phyloP scores from a whole-genome alignment of 768 basidiomycete genomes.

The Obba rivulosa region DNA sequence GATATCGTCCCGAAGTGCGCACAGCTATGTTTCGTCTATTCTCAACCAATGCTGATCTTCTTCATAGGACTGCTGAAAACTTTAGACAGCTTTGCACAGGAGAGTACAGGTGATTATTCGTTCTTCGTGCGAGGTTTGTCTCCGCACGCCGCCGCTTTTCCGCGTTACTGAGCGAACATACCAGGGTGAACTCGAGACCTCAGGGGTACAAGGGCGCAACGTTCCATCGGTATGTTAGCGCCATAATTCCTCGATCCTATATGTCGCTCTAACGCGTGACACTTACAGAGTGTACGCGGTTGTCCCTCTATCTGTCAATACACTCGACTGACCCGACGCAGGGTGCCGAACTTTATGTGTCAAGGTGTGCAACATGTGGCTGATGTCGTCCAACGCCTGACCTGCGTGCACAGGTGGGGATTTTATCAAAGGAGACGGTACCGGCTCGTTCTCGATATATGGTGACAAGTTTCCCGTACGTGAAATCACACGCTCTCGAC shows the following conservation, averaged over 20 bases:
- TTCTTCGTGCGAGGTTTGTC: slow-evolving; percentile 11
- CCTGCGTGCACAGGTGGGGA: slow-evolving; percentile 56
- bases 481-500: slow-evolving; percentile 5
- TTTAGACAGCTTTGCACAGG: slow-evolving; percentile 97
- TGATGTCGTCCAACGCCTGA: neutral
- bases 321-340: slow-evolving; percentile 25
- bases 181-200: slow-evolving; percentile 74
- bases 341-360: slow-evolving; percentile 93
- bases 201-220: slow-evolving; percentile 90
- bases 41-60: neutral
- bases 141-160: neutral
- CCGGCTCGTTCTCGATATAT: slow-evolving; percentile 95
- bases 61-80: slow-evolving; percentile 87
- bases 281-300: slow-evolving; percentile 58
- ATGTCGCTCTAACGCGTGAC: neutral
- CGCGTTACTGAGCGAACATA: neutral
- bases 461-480: slow-evolving; percentile 88
- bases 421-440: slow-evolving; percentile 92
- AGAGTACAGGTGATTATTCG: slow-evolving; percentile 67
- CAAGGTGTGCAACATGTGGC: slow-evolving; percentile 53
- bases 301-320: neutral
- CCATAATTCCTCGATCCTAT: slow-evolving; percentile 12
- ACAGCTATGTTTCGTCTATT: neutral
- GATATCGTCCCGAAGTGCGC: slow-evolving; percentile 92
- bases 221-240: slow-evolving; percentile 71